Evolutionary conservation across 768 basidiomycete species (phyloP), one percentile per base, ranked within the genome.

Genomic region (Panus rudis): DNA sequence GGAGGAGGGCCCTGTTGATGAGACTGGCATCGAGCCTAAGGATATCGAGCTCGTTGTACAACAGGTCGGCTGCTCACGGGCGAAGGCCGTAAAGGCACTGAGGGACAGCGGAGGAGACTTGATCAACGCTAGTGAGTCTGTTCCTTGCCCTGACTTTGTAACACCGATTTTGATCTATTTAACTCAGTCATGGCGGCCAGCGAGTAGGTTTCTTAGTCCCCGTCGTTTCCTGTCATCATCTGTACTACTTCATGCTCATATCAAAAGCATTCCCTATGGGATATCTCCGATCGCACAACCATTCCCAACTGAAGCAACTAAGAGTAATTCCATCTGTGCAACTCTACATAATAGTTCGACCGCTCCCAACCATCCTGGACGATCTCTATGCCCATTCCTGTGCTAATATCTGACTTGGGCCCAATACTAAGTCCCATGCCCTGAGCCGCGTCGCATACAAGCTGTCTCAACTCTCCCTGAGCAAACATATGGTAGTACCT

Each of bases 401-500:
- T 41, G 38, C 11, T 28, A 30, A 50, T 45, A 7, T 14, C 6
- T 33, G 27, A n/a, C 28, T 21, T 11, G 21, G 21, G 23, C 4
- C 79, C 76, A 23, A 91, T 65, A 4, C 61, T 47, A 21, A 92
- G 56, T 0, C 67, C 74, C 46, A 90, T 59, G 19, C 66, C 75
- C 22, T 56, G 48, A 3, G 84, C 84, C 1, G 92, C 92, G 25
- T 75, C 69, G 6, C 48, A 42, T 4, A 85, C 76, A 8, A 96
- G 71, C 11, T 60, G 61, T 14, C 57, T 49, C 37, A 99, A 73
- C 63, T 99, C 96, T 16, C 83, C 87, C 32, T 77, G 67, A 0
- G 78, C 73, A 58, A 97, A 99, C 76, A 99, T 87, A 60, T 99
- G 96, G 59, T 99, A 99, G 59, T 96, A 99, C 43, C 96, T 75